Base-by-base conservation (phyloP, 1,139 yeast species). In the Kodamaea ohmeri region DNA sequence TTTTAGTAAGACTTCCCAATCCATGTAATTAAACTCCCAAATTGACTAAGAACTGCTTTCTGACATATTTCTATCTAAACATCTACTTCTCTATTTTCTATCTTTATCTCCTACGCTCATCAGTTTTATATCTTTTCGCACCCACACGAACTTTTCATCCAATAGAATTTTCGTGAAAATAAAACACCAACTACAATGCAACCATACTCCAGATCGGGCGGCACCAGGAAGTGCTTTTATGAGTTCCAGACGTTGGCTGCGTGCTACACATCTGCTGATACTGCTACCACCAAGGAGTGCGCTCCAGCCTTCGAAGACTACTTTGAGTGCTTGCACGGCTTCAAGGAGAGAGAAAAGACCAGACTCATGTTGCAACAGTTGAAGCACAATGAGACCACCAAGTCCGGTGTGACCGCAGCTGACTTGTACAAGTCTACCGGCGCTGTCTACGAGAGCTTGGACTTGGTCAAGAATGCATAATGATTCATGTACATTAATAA, bases 211-310 rank as follows among this genome's bases (percentile, higher is more conserved):
- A 68, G 76, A 64, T 56, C 65, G 25, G 76, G 76, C 27, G 76
- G 75, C 41, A 71, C 76, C 46, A 68, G 75, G 60, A 69, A 60
- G 60, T 71, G 76, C 51, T 71, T 69, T 53, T 71, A 70, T 54
- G 76, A 71, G 49, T 71, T 69, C 58, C 76, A 71, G 55, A 60
- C 71, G 14, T 61, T 69, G 44, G 64, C 63, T 40, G 71, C 71
- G 16, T 71, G 76, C 51, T 66, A 62, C 60, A 70, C 76, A 2
- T 65, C 74, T 12, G 75, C 73, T 12, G 76, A 70, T 38, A 71
- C 75, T 33, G 53, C 58, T 28, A 41, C 65, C 42, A 66, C 63
- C 45, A 69, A 67, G 53, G 68, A 62, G 50, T 71, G 76, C 51
- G 60, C 63, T 25, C 76, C 76, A 21, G 60, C 58, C 35, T 70